Percentiles rank a stretch among this genome's conserved stretches.
Evolutionary conservation across 2,329 filamentous ascomycete species (phyloP).

Genomic region (Pyrenophora seminiperda): DNA sequence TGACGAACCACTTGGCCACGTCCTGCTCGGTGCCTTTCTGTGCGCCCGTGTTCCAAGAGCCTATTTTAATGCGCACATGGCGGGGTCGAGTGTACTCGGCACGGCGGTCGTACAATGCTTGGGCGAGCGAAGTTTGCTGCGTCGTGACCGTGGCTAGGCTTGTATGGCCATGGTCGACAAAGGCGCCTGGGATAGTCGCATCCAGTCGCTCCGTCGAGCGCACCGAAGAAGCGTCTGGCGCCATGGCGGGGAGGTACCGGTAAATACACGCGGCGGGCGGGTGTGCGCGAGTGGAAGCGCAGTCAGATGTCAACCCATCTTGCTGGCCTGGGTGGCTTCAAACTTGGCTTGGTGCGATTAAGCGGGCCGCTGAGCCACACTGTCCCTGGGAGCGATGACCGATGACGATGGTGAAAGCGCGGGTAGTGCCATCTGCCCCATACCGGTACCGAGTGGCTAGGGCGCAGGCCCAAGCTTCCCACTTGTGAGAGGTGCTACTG

Average conservation of each 20-base stretch:
- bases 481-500: neutral
- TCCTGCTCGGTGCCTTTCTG: constrained; percentile 86
- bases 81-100: constrained; percentile 78
- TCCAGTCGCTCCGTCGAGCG: constrained; percentile 45
- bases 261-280: neutral
- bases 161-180: constrained; percentile 43
- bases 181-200: constrained; percentile 57
- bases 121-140: constrained; percentile 56
- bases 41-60: constrained; percentile 92
- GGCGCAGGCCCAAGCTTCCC: constrained; percentile 13
- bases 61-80: constrained; percentile 82
- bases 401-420: constrained; percentile 19
- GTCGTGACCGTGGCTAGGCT: constrained; percentile 41
- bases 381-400: constrained; percentile 13
- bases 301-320: constrained; percentile 16
- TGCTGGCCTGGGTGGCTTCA: neutral
- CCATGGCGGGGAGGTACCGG: constrained; percentile 33
- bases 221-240: constrained; percentile 30
- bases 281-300: neutral
- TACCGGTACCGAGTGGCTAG: too few species aligned
- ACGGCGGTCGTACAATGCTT: constrained; percentile 71
- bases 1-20: constrained; percentile 84
- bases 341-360: constrained; percentile 3
- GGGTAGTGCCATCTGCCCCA: constrained; percentile 2
- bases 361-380: constrained; percentile 23